Evolutionary conservation across 192 early-diverging fungal genomes (phyloP).

Genomic region (Mortierella alpina): DNA sequence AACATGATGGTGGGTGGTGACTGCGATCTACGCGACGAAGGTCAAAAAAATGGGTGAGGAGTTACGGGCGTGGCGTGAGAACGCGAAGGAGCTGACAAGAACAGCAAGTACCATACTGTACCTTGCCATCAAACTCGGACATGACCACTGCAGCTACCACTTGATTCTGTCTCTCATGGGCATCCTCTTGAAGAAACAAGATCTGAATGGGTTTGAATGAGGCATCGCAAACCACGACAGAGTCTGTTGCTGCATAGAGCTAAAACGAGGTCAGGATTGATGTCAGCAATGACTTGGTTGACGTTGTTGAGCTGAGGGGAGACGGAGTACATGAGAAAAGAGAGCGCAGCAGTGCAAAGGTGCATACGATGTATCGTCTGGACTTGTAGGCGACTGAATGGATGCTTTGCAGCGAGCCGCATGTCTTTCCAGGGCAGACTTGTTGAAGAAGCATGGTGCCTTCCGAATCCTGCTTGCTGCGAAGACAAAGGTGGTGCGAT

Average conservation of each 20-base stretch:
- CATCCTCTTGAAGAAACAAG: conserved; percentile 35
- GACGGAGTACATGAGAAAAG: background rate
- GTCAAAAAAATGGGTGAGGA: background rate
- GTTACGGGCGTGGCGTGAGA: no score
- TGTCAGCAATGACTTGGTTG: background rate
- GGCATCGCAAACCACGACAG: conserved; percentile 61
- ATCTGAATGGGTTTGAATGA: conserved; percentile 60
- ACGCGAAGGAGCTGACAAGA: background rate
- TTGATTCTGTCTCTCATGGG: conserved; percentile 40
- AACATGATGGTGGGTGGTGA: conserved; percentile 36
- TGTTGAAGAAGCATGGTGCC: conserved; percentile 64
- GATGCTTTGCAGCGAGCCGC: conserved; percentile 58
- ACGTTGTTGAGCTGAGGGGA: conserved; percentile 1
- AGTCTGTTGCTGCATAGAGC: conserved; percentile 64
- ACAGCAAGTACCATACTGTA: conserved; percentile 6
- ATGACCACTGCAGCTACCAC: conserved; percentile 54
- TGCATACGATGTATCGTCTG: conserved; percentile 60
- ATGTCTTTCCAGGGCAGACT: conserved; percentile 66
- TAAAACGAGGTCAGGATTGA: conserved; percentile 15
- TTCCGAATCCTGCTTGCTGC: no score
- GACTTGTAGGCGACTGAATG: conserved; percentile 53
- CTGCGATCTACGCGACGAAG: conserved; percentile 35
- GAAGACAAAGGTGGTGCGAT: no score
- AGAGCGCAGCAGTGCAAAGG: background rate
- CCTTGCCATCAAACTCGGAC: conserved; percentile 56